Conservation (phyloP, 2,329 filamentous ascomycete genomes). For the Diatrype stigma region DNA sequence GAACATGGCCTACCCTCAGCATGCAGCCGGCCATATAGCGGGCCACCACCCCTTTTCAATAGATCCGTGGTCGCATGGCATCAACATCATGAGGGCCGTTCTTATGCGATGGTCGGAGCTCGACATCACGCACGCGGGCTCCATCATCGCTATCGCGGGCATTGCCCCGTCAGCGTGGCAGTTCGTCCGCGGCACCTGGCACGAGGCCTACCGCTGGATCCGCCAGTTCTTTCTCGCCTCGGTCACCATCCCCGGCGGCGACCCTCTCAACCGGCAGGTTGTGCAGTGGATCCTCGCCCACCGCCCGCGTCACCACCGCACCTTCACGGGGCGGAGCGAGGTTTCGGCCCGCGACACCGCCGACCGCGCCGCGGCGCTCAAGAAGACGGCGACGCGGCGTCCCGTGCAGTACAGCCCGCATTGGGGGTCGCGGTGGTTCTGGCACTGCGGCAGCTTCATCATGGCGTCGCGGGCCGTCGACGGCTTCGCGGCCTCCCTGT, state of each 20-base stretch:
- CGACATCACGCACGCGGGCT: slow-evolving; percentile 42
- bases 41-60: slow-evolving; percentile 13
- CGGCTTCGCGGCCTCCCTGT: slow-evolving; percentile 31
- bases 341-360: slow-evolving; percentile 25
- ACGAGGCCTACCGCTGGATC: slow-evolving; percentile 36
- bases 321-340: slow-evolving; percentile 42
- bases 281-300: slow-evolving; percentile 42
- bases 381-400: slow-evolving; percentile 37
- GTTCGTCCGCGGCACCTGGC: slow-evolving; percentile 31
- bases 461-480: slow-evolving; percentile 39
- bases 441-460: slow-evolving; percentile 42
- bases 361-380: slow-evolving; percentile 35
- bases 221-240: slow-evolving; percentile 40
- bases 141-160: slow-evolving; percentile 40
- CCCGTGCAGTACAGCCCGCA: slow-evolving; percentile 41
- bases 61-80: slow-evolving; percentile 28
- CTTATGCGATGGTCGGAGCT: slow-evolving; percentile 39
- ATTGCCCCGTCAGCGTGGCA: slow-evolving; percentile 37
- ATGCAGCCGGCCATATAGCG: slow-evolving; percentile 7
- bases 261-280: slow-evolving; percentile 41
- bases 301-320: slow-evolving; percentile 30
- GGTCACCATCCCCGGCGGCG: slow-evolving; percentile 38
- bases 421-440: slow-evolving; percentile 44
- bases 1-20: slow-evolving; percentile 9
- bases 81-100: slow-evolving; percentile 33